Evolutionary conservation across 768 basidiomycete species (phyloP).

Genomic region (Mycena maculata): DNA sequence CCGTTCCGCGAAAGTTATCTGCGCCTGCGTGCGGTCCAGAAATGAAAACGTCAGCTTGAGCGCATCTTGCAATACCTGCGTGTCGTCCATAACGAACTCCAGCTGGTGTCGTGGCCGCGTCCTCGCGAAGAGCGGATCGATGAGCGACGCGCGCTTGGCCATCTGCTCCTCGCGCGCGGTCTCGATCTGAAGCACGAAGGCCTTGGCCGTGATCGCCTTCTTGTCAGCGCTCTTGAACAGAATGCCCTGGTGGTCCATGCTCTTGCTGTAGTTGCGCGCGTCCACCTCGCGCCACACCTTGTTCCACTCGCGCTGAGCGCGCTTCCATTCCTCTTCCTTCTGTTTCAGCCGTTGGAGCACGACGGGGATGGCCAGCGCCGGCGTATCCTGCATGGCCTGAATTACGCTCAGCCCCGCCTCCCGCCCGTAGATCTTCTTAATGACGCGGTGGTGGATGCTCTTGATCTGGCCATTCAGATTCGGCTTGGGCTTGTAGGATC

Average conservation of each 20-base stretch:
- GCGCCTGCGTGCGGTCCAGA: slow-evolving; percentile 87
- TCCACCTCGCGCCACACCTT: slow-evolving; percentile 98
- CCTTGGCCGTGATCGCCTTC: slow-evolving; percentile 79
- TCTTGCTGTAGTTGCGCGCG: slow-evolving; percentile 92
- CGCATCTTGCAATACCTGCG: slow-evolving; percentile 83
- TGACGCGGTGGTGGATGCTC: slow-evolving; percentile 90
- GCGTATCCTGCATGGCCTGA: slow-evolving; percentile 92
- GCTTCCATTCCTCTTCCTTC: slow-evolving; percentile 99
- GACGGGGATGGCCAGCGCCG: slow-evolving; percentile 88
- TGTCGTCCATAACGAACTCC: slow-evolving; percentile 80
- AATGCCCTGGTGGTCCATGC: slow-evolving; percentile 93
- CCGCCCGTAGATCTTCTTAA: slow-evolving; percentile 97
- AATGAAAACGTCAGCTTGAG: slow-evolving; percentile 91
- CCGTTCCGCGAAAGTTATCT: slow-evolving; percentile 77
- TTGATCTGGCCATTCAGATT: slow-evolving; percentile 90
- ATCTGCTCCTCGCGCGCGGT: slow-evolving; percentile 85
- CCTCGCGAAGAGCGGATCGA: slow-evolving; percentile 67
- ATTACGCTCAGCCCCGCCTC: slow-evolving; percentile 86
- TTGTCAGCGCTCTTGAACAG: slow-evolving; percentile 93
- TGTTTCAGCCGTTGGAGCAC: slow-evolving; percentile 90
- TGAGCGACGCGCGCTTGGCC: slow-evolving; percentile 73
- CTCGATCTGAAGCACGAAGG: slow-evolving; percentile 87
- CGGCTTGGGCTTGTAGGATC: slow-evolving; percentile 86
- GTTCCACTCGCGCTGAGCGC: slow-evolving; percentile 98
- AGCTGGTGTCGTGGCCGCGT: slow-evolving; percentile 82